Evolutionary conservation across 2,329 filamentous ascomycete genomes (phyloP).

Genomic region (Cryphonectria naterciae): DNA sequence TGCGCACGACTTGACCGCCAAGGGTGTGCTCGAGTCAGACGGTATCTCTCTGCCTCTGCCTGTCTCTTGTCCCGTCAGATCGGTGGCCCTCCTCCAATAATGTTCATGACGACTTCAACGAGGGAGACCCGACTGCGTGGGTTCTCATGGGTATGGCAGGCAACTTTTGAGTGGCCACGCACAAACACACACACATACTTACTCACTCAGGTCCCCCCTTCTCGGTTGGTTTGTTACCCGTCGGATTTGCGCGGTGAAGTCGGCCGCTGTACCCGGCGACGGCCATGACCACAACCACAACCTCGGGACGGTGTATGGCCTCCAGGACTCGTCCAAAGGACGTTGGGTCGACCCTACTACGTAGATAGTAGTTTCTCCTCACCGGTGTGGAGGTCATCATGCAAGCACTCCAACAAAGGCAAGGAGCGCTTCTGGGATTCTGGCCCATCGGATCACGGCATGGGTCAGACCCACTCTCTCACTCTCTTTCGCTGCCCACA

Average conservation of each 20-base stretch:
- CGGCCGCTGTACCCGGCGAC: conserved; percentile 4
- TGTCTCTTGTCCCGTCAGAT: background rate
- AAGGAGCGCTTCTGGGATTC: conserved; percentile 1
- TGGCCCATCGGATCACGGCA: conserved; percentile 4
- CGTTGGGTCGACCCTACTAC: background rate
- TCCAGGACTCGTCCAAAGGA: background rate
- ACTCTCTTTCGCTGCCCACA: background rate
- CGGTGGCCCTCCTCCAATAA: background rate
- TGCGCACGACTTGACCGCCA: conserved; percentile 6
- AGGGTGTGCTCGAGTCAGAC: conserved; percentile 3
- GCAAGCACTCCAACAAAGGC: conserved; percentile 20
- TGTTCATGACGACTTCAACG: background rate
- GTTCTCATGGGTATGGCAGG: background rate
- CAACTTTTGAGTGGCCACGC: background rate
- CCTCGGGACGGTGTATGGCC: background rate
- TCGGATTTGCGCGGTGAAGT: background rate
- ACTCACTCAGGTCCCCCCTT: background rate
- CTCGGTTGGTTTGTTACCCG: background rate
- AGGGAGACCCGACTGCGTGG: background rate
- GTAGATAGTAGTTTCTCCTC: conserved; percentile 15
- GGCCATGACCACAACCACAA: background rate
- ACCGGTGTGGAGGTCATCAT: conserved; percentile 28
- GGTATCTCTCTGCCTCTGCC: background rate
- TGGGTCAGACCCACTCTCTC: conserved; percentile 11
- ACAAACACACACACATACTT: background rate